Evolutionary conservation across 345 rosid species (phyloP), one percentile per base, ranked within the genome.

Genomic region (Murraya paniculata): DNA sequence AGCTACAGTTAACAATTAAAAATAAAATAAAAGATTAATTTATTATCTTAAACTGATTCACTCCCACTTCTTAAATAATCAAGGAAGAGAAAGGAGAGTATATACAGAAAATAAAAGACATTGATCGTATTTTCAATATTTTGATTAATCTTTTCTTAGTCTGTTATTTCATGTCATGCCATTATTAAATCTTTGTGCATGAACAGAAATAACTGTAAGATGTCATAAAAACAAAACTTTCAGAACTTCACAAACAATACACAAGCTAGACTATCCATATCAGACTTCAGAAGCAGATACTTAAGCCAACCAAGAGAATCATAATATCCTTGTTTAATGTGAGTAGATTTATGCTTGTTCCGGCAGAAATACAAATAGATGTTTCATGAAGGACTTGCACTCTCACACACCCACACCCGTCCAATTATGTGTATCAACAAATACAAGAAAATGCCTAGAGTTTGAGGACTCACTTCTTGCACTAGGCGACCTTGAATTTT

Each of bases 401-500:
- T 45, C 16, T 10, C 50, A 45, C 50, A 45, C 50, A 45, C 5
- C 50, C 50, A 3, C 18, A 13, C 50, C 18, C 50, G 1, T 45
- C 24, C 57, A 53, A 19, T 41, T 64, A 30, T 45, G n/a, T 21
- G 48, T 64, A 71, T 7, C 19, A 61, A 33, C 38, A 64, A 41
- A 39, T 24, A 61, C 14, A 67, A 83, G 33, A 13, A 6, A 0
- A 11, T 3, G 62, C 28, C 30, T 9, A 35, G 19, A 11, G 45
- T 24, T 31, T n/a, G 14, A 70, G 5, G 67, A 76, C 97, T 87
- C 82, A 95, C 98, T 72, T 87, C 80, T 4, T 87, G 65, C 16
- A 88, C 6, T 69, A 93, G 92, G 5, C 71, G 85, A 33, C 98
- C 97, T 82, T 80, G 79, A 36, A 90, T 64, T 24, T 86, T 71